Conservation (phyloP, 202 grass and related monocot genomes). For the Setaria italica region DNA sequence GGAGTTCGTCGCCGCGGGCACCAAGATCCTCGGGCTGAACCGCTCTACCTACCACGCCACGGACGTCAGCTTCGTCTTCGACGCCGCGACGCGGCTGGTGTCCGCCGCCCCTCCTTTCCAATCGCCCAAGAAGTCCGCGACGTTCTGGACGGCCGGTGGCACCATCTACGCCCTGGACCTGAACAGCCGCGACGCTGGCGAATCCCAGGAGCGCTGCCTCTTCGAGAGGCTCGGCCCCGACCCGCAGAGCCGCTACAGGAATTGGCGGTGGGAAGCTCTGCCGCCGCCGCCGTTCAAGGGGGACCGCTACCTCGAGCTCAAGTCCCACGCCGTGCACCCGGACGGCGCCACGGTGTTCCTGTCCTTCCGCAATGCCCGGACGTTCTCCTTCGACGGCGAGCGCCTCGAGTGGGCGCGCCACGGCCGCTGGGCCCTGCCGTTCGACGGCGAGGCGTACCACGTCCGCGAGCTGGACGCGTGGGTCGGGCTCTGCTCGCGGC, state of each 20-base stretch:
- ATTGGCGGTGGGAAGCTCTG: neutral
- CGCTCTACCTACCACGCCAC: neutral
- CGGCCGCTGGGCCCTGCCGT: too few relatives aligned
- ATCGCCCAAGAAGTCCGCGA: neutral
- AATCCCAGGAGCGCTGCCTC: neutral
- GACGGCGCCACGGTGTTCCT: slow-evolving; percentile 7
- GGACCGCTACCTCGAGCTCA: neutral
- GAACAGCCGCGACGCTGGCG: too few relatives aligned
- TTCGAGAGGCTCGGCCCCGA: slow-evolving; percentile 12
- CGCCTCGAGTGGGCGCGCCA: too few relatives aligned
- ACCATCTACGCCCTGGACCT: neutral
- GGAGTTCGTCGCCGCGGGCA: neutral
- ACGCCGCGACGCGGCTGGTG: neutral
- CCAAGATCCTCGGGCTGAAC: too few relatives aligned
- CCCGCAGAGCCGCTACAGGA: too few relatives aligned
- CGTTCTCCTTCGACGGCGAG: slow-evolving; percentile 12
- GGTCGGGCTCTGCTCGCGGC: neutral
- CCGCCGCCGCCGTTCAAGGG: neutral
- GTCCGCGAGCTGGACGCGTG: neutral
- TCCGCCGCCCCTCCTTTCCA: neutral
- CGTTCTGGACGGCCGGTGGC: neutral
- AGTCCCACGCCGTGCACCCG: neutral
- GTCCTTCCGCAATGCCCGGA: neutral
- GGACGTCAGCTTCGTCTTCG: neutral
- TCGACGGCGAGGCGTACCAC: too few relatives aligned